A percentile compares a stretch with the other conserved stretches of the same genome.
These are phyloP conservation scores for Tolypocladium tropicale DNA, from an alignment of 2,329 filamentous ascomycete genomes.

Conservation along the genomic window DNA sequence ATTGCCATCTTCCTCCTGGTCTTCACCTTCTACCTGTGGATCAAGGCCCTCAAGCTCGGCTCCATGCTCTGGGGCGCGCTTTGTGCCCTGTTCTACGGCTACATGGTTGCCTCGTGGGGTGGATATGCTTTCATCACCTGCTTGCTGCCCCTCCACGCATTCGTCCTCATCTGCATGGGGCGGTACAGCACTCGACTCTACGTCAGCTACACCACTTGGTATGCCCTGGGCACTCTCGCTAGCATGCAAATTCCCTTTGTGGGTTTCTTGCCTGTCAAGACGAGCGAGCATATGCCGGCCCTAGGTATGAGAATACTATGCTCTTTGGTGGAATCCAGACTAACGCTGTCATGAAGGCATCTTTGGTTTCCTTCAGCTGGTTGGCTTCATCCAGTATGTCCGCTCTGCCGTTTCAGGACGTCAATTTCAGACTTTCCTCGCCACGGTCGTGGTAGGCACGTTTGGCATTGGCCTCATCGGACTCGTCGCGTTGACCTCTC, in stretches of 20 bases:
- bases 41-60: conserved; percentile 93
- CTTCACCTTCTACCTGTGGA: conserved; percentile 98
- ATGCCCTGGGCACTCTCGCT: conserved; percentile 85
- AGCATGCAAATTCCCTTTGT: conserved; percentile 99
- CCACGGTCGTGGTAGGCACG: conserved; percentile 61
- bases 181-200: conserved; percentile 90
- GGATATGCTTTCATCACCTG: conserved; percentile 99
- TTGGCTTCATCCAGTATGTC: conserved; percentile 86
- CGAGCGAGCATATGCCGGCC: conserved; percentile 97
- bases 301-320: conserved; percentile 51
- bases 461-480: conserved; percentile 64
- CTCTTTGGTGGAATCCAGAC: background rate
- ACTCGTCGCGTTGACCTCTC: conserved; percentile 77
- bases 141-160: conserved; percentile 84
- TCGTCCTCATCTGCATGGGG: conserved; percentile 94
- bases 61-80: conserved; percentile 95
- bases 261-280: conserved; percentile 90
- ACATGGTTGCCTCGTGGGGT: conserved; percentile 99
- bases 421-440: conserved; percentile 88
- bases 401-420: conserved; percentile 80
- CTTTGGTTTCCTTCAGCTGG: conserved; percentile 88
- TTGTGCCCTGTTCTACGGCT: conserved; percentile 93
- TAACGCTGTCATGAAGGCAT: conserved; percentile 51
- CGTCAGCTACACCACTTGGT: conserved; percentile 97
- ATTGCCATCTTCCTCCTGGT: conserved; percentile 98